Evolutionary conservation across 768 basidiomycete species (phyloP).

Genomic region (Pleurotus pulmonarius): DNA sequence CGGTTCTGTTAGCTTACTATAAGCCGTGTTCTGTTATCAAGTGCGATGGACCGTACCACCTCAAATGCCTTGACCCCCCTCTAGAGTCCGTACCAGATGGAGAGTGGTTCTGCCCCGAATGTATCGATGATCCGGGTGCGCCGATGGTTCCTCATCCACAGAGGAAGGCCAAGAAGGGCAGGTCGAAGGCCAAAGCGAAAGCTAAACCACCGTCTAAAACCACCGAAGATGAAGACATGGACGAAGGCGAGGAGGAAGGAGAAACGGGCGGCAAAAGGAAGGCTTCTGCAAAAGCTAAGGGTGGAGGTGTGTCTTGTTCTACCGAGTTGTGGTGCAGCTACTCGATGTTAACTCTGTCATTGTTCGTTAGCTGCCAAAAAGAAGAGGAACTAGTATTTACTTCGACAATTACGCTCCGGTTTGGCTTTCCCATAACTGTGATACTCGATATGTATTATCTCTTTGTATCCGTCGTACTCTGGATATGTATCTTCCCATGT

Average conservation of each 20-base stretch:
- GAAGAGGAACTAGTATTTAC: background rate
- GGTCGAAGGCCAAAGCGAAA: conserved; percentile 20
- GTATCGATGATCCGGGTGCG: conserved; percentile 55
- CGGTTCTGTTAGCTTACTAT: background rate
- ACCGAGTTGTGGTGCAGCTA: background rate
- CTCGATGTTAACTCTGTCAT: no score
- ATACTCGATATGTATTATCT: no score
- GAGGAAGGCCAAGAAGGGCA: conserved; percentile 17
- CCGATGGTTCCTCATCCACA: conserved; percentile 39
- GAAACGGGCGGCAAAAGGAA: conserved; percentile 39
- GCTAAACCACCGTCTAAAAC: conserved; percentile 10
- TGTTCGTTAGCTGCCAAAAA: background rate
- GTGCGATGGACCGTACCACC: conserved; percentile 90
- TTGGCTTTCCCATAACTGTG: no score
- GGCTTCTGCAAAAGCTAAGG: conserved; percentile 30
- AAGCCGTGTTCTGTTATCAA: conserved; percentile 22
- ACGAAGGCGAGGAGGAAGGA: conserved; percentile 19
- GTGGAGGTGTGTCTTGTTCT: conserved; percentile 29
- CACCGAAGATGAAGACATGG: conserved; percentile 16
- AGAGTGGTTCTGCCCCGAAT: conserved; percentile 89
- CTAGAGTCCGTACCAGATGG: conserved; percentile 76
- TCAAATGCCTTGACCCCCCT: conserved; percentile 77
- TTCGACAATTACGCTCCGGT: no score
- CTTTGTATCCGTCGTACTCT: background rate
- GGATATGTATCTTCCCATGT: background rate